Conservation (phyloP, 192 early-diverging fungal genomes). For the Coemansia sp. region DNA sequence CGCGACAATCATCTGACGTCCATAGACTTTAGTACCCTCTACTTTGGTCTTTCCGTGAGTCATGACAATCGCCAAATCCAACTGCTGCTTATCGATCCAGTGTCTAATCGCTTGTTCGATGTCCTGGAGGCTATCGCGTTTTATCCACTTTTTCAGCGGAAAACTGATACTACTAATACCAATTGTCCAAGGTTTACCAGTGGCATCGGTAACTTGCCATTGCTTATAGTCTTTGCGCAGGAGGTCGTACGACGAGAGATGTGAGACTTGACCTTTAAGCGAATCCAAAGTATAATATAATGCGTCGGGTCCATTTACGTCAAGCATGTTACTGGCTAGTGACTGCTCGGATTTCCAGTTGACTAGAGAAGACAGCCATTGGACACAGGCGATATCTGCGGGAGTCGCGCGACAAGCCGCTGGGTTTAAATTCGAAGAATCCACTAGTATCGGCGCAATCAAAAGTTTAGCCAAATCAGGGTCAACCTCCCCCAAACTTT, state of each 20-base stretch:
- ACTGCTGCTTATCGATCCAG: conserved; percentile 26
- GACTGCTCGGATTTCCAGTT: conserved; percentile 16
- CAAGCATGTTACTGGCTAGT: neutral
- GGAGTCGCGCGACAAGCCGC: conserved; percentile 26
- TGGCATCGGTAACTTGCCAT: conserved; percentile 30
- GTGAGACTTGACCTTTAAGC: conserved; percentile 42
- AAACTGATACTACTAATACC: conserved; percentile 53
- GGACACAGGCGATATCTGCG: conserved; percentile 22
- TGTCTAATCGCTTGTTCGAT: conserved; percentile 21
- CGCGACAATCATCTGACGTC: conserved; percentile 35
- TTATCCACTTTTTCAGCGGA: conserved; percentile 50
- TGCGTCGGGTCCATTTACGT: conserved; percentile 17
- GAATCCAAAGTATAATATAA: conserved; percentile 35
- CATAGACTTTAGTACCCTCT: conserved; percentile 30
- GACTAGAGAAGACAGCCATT: conserved; percentile 35
- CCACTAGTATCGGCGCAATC: conserved; percentile 39
- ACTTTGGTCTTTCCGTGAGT: conserved; percentile 46
- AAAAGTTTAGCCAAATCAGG: conserved; percentile 37
- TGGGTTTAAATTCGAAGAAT: conserved; percentile 35
- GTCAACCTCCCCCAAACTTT: neutral
- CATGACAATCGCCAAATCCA: conserved; percentile 52
- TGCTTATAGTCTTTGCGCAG: conserved; percentile 60
- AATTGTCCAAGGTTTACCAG: conserved; percentile 20
- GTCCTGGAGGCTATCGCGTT: conserved; percentile 29
- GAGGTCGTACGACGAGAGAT: conserved; percentile 36